Evolutionary conservation across 192 early-diverging fungal genomes (phyloP).

Genomic region (Backusella australiensis): DNA sequence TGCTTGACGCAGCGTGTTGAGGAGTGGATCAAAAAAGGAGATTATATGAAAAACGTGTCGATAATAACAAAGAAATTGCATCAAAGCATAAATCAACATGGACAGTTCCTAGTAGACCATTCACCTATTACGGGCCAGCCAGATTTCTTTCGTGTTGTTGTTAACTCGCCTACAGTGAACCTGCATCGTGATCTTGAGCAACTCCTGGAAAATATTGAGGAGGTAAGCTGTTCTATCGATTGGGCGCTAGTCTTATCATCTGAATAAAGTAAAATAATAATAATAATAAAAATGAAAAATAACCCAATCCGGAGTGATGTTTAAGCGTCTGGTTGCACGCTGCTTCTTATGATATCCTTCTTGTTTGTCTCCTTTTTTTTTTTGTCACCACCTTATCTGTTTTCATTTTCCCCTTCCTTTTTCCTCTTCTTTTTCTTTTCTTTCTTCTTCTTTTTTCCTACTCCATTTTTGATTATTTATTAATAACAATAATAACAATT

Average conservation of each 20-base stretch:
- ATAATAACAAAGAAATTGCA: constrained; percentile 45
- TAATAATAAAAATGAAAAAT: background rate
- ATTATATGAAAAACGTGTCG: constrained; percentile 39
- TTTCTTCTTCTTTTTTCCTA: background rate
- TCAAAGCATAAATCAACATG: constrained; percentile 38
- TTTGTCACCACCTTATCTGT: background rate
- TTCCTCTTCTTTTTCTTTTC: background rate
- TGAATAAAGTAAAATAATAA: background rate
- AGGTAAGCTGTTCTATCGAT: constrained; percentile 32
- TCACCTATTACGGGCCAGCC: constrained; percentile 51
- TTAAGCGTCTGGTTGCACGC: background rate
- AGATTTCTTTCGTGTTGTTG: constrained; percentile 68
- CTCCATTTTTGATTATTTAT: background rate
- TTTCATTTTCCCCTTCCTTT: constrained; percentile 1
- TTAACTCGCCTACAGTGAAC: constrained; percentile 64
- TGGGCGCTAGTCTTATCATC: constrained; percentile 6
- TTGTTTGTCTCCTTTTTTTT: background rate
- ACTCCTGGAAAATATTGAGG: constrained; percentile 59
- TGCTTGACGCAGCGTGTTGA: background rate
- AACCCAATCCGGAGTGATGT: background rate
- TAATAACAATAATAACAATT: background rate
- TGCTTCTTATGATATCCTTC: background rate
- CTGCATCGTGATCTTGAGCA: constrained; percentile 45
- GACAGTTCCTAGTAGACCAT: constrained; percentile 72
- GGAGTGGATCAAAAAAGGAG: constrained; percentile 26